These are phyloP conservation scores for Peniophora sp. DNA, from an alignment of 1,284 basidiomycete species.

Conservation along the genomic window DNA sequence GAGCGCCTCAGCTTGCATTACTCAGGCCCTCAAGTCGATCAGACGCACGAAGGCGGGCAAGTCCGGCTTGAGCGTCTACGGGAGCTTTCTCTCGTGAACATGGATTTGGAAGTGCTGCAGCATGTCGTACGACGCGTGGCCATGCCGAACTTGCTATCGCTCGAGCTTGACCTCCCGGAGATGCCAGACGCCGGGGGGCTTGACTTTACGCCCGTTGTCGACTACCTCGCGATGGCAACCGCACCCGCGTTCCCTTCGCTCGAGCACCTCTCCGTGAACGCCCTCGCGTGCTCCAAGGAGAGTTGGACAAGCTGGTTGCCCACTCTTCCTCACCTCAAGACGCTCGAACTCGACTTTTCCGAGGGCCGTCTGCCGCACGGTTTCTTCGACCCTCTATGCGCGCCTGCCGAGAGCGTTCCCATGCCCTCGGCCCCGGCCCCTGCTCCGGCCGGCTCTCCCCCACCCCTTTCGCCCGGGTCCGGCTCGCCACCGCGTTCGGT, in stretches of 20 bases:
- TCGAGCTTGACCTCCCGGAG: conserved; percentile 43
- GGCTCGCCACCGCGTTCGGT: background rate
- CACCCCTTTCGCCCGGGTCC: background rate
- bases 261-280: conserved; percentile 33
- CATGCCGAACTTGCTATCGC: conserved; percentile 33
- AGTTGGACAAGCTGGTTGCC: conserved; percentile 32
- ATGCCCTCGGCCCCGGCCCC: background rate
- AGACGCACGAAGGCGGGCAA: conserved; percentile 24
- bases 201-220: conserved; percentile 39
- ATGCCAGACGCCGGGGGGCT: conserved; percentile 14
- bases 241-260: conserved; percentile 25
- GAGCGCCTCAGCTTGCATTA: conserved; percentile 44
- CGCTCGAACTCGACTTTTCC: conserved; percentile 39
- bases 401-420: background rate
- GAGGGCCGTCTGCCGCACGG: conserved; percentile 21
- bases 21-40: conserved; percentile 40
- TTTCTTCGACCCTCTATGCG: conserved; percentile 28
- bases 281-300: conserved; percentile 32
- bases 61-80: conserved; percentile 32
- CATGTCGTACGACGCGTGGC: conserved; percentile 33
- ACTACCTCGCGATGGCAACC: conserved; percentile 6
- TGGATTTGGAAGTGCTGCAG: conserved; percentile 45
- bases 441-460: background rate
- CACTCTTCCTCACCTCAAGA: conserved; percentile 24
- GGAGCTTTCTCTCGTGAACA: conserved; percentile 41